Percentiles rank a stretch among this genome's conserved stretches.
Conservation (phyloP, 1,284 basidiomycete genomes). For the Xerocomus minutiporus region DNA sequence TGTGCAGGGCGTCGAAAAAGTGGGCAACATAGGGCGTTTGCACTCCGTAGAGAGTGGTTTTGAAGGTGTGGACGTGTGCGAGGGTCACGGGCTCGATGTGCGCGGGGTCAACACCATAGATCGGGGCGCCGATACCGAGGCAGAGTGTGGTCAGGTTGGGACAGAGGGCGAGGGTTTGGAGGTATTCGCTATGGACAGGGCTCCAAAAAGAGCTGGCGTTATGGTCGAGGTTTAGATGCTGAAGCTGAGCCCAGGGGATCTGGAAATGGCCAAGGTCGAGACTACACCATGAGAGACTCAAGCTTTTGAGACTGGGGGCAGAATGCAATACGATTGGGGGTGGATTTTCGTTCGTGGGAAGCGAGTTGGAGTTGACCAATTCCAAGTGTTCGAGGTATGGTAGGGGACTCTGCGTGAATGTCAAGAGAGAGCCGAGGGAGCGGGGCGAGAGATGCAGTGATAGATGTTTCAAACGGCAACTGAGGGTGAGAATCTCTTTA, state of each 20-base stretch:
- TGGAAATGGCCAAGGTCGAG: slow-evolving; percentile 29
- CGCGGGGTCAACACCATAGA: slow-evolving; percentile 14
- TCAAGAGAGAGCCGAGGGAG: slow-evolving; percentile 27
- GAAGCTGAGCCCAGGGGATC: slow-evolving; percentile 30
- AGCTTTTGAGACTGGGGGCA: slow-evolving; percentile 27
- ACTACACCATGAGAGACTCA: slow-evolving; percentile 28
- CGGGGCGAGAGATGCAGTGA: slow-evolving; percentile 23
- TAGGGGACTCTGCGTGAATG: slow-evolving; percentile 27
- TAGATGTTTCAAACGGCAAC: slow-evolving; percentile 20
- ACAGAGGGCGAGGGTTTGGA: slow-evolving; percentile 23
- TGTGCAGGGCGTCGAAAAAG: slow-evolving; percentile 27
- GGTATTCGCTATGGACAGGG: slow-evolving; percentile 29
- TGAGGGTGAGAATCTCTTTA: slow-evolving; percentile 27
- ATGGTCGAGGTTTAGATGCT: slow-evolving; percentile 27
- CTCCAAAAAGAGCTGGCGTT: slow-evolving; percentile 31
- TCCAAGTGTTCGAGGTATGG: slow-evolving; percentile 27
- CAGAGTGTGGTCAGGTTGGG: slow-evolving; percentile 27
- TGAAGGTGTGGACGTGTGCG: slow-evolving; percentile 26
- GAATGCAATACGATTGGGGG: slow-evolving; percentile 24
- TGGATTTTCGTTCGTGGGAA: slow-evolving; percentile 26
- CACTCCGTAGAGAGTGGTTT: slow-evolving; percentile 19
- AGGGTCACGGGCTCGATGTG: slow-evolving; percentile 24
- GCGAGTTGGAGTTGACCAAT: slow-evolving; percentile 24
- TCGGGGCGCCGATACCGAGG: slow-evolving; percentile 24
- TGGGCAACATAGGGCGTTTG: slow-evolving; percentile 26